Conservation (phyloP, 257 asterid genomes). For the Galeopsis tetrahit region DNA sequence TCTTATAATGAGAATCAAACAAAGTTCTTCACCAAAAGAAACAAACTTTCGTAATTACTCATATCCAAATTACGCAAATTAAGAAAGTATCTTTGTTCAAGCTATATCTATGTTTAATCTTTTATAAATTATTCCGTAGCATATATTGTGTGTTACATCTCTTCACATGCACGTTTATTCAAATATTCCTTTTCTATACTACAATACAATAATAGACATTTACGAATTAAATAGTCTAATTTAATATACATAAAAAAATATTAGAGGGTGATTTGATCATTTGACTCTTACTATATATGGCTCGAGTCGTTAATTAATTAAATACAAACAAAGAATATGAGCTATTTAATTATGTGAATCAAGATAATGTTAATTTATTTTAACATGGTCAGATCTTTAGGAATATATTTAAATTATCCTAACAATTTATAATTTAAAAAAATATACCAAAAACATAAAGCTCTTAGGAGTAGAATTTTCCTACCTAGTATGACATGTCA, state of each 20-base stretch:
- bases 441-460: neutral
- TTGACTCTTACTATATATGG: neutral
- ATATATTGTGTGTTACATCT: neutral
- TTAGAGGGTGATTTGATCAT: no score
- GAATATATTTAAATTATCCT: neutral
- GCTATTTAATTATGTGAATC: neutral
- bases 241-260: neutral
- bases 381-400: neutral
- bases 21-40: neutral
- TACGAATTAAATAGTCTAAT: neutral
- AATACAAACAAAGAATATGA: neutral
- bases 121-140: neutral
- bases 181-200: neutral
- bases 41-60: neutral
- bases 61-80: neutral
- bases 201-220: neutral
- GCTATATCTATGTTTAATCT: neutral
- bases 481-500: no score
- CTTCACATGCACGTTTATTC: neutral
- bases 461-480: neutral
- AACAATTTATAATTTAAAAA: no score
- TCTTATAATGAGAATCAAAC: conserved; percentile 1
- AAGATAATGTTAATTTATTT: no score
- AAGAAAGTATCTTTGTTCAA: neutral
- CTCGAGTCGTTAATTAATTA: neutral